phyloP scores from a whole-genome alignment of 345 rosid genomes.

The Arabidopsis suecica region DNA sequence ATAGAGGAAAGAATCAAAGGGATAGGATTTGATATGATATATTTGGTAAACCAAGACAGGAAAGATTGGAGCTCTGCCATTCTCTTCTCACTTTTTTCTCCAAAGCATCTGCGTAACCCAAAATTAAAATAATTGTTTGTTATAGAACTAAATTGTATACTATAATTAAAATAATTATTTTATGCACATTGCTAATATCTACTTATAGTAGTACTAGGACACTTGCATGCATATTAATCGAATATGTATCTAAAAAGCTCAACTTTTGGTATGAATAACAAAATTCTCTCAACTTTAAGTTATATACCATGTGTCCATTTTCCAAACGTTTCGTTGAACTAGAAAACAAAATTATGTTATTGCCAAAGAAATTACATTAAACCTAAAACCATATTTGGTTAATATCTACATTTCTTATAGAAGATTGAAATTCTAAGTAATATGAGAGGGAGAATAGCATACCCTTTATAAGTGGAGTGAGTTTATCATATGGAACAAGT shows the following conservation, averaged over 20 bases:
- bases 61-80: constrained; percentile 28
- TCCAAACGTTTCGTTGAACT: not conserved
- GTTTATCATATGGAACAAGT: constrained; percentile 72
- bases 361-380: not conserved
- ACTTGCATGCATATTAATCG: not conserved
- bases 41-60: constrained; percentile 1
- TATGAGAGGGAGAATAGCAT: constrained; percentile 12
- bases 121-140: constrained; percentile 2
- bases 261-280: not conserved
- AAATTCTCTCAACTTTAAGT: not conserved
- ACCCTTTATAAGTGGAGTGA: constrained; percentile 19
- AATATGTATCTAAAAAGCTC: not conserved
- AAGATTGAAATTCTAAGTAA: not conserved
- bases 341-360: not conserved
- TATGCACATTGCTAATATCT: too few species aligned
- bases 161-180: not conserved
- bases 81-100: constrained; percentile 17
- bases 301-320: not conserved
- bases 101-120: constrained; percentile 29
- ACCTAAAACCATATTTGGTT: not conserved
- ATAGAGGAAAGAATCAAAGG: constrained; percentile 34
- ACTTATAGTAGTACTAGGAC: not conserved
- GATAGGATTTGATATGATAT: constrained; percentile 12
- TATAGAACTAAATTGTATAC: not conserved
- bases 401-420: not conserved